Conservation (phyloP, 805 yeast species). For the Suhomyces pyralidae region DNA sequence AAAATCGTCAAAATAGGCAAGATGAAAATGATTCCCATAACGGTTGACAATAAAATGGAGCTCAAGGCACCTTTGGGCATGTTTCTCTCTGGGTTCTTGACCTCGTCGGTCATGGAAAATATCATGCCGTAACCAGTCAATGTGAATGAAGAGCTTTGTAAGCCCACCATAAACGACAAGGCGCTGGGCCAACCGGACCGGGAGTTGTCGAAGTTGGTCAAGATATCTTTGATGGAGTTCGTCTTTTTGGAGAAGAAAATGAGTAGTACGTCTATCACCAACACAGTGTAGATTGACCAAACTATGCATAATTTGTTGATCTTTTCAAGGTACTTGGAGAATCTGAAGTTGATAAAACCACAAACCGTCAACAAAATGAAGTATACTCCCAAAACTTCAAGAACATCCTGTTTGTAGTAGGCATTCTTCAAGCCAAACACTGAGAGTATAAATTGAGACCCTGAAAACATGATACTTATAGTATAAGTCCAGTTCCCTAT, state of each 20-base stretch:
- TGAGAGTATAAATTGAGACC: slow-evolving; percentile 69
- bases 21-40: slow-evolving; percentile 70
- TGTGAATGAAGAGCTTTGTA: slow-evolving; percentile 76
- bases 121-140: slow-evolving; percentile 81
- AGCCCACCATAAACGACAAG: slow-evolving; percentile 71
- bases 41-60: slow-evolving; percentile 60
- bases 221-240: slow-evolving; percentile 55
- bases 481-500: slow-evolving; percentile 80
- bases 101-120: slow-evolving; percentile 81
- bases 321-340: slow-evolving; percentile 56
- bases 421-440: slow-evolving; percentile 60
- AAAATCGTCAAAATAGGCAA: slow-evolving; percentile 68
- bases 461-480: slow-evolving; percentile 69
- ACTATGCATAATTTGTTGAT: slow-evolving; percentile 68
- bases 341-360: slow-evolving; percentile 60
- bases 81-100: slow-evolving; percentile 66
- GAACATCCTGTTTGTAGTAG: slow-evolving; percentile 54
- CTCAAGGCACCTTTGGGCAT: slow-evolving; percentile 71
- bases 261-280: slow-evolving; percentile 62
- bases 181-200: slow-evolving; percentile 75
- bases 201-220: slow-evolving; percentile 66
- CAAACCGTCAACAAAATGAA: slow-evolving; percentile 55
- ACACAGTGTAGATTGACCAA: slow-evolving; percentile 71
- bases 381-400: slow-evolving; percentile 56
- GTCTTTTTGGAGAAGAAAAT: slow-evolving; percentile 56